A percentile compares a stretch with the other conserved stretches of the same genome.
phyloP scores from a whole-genome alignment of 2,329 filamentous ascomycete genomes.

The Cryphonectria parasitica region DNA sequence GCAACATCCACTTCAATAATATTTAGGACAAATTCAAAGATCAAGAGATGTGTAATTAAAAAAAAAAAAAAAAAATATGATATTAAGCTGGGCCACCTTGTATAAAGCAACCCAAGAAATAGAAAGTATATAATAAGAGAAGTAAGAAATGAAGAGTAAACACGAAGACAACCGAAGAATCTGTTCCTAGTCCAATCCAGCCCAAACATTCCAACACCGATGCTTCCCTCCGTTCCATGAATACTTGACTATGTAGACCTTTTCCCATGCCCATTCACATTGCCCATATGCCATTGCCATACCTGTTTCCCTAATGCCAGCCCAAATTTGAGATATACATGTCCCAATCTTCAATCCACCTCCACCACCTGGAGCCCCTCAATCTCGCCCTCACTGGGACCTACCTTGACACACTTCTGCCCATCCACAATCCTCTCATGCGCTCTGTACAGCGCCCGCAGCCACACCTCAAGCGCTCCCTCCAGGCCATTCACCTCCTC shows the following conservation, averaged over 20 bases:
- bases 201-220: background rate
- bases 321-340: background rate
- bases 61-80: background rate
- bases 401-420: background rate
- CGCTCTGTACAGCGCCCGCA: constrained; percentile 52
- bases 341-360: constrained; percentile 23
- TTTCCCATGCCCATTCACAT: background rate
- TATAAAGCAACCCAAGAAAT: background rate
- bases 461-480: constrained; percentile 55
- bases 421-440: constrained; percentile 45
- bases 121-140: background rate
- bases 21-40: background rate
- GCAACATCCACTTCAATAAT: background rate
- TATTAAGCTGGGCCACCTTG: background rate
- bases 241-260: background rate
- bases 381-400: constrained; percentile 39
- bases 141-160: background rate
- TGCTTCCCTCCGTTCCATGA: background rate
- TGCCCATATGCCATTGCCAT: background rate
- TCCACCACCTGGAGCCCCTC: constrained; percentile 34
- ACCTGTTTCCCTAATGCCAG: background rate
- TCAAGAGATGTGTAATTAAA: background rate
- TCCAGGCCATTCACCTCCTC: constrained; percentile 41
- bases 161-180: background rate
- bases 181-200: background rate